phyloP scores from a whole-genome alignment of 805 yeast genomes.

The Wickerhamiella qilinensis region DNA sequence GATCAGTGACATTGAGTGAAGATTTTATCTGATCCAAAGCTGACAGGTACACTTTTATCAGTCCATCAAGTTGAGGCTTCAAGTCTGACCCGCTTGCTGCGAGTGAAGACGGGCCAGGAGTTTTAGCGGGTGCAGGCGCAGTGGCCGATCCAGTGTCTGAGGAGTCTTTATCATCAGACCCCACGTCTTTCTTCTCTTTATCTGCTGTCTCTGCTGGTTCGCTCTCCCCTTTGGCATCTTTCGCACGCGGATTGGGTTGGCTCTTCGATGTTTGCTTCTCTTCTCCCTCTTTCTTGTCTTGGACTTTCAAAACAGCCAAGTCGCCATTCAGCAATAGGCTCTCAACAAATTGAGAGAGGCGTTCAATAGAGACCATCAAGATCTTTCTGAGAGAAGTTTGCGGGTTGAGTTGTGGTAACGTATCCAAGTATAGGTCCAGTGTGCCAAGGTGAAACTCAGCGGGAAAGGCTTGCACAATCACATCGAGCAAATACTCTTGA shows the following conservation, averaged over 20 bases:
- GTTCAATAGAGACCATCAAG: constrained; percentile 51
- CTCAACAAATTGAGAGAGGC: constrained; percentile 25
- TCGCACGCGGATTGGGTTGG: neutral
- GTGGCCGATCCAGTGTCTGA: neutral
- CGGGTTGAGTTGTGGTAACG: constrained; percentile 53
- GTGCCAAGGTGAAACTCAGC: constrained; percentile 77
- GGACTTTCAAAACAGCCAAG: neutral
- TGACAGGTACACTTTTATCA: constrained; percentile 3
- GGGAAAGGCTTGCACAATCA: constrained; percentile 85
- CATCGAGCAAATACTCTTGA: constrained; percentile 82
- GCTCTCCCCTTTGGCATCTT: neutral
- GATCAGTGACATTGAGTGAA: constrained; percentile 7
- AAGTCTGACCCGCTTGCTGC: neutral
- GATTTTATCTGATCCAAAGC: constrained; percentile 11
- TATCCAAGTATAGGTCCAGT: constrained; percentile 45
- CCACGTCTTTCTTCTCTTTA: neutral
- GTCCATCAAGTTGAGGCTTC: neutral
- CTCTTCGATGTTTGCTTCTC: neutral
- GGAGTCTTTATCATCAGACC: neutral
- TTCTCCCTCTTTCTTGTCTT: neutral
- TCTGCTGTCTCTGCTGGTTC: neutral
- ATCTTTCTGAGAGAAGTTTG: constrained; percentile 52
- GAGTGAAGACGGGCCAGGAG: no score
- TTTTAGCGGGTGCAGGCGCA: neutral
- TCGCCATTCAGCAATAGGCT: constrained; percentile 15